Percentiles rank a stretch among this genome's conserved stretches.
These are phyloP conservation scores for Rhizomucor miehei DNA, from an alignment of 371 early-diverging fungal genomes.

Conservation along the genomic window DNA sequence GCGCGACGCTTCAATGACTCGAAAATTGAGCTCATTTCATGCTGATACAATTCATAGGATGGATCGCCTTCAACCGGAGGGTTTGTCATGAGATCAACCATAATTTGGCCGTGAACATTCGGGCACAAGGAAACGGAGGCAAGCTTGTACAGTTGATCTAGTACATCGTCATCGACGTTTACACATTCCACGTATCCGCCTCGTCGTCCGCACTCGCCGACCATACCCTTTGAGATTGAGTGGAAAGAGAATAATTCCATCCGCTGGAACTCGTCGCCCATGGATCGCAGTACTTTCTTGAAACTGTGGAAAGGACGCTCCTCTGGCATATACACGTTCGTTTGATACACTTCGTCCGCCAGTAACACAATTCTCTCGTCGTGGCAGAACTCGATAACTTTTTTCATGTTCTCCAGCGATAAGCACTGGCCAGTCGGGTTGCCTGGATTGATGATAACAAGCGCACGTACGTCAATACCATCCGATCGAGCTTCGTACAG, in stretches of 20 bases:
- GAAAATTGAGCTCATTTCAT: slow-evolving; percentile 78
- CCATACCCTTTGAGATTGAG: slow-evolving; percentile 95
- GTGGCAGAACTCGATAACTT: slow-evolving; percentile 85
- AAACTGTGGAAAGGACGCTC: slow-evolving; percentile 90
- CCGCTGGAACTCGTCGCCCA: slow-evolving; percentile 54
- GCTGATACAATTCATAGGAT: slow-evolving; percentile 73
- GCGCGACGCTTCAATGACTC: slow-evolving; percentile 83
- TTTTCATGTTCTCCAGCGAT: slow-evolving; percentile 74
- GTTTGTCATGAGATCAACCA: slow-evolving; percentile 91
- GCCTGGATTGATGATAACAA: slow-evolving; percentile 97
- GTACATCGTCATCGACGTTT: slow-evolving; percentile 70
- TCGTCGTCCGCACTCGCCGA: slow-evolving; percentile 98
- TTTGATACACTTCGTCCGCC: slow-evolving; percentile 98
- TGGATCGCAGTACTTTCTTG: slow-evolving; percentile 74
- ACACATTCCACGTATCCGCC: slow-evolving; percentile 97
- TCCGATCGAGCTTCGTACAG: slow-evolving; percentile 63
- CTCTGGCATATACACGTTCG: slow-evolving; percentile 83
- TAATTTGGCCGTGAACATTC: slow-evolving; percentile 80
- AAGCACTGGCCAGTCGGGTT: slow-evolving; percentile 97
- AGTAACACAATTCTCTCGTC: slow-evolving; percentile 78
- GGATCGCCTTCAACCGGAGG: slow-evolving; percentile 83
- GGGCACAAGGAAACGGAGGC: slow-evolving; percentile 92
- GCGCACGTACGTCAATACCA: slow-evolving; percentile 87
- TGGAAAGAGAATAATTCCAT: slow-evolving; percentile 95
- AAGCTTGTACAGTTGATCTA: slow-evolving; percentile 89